These are phyloP conservation scores for Mycocalia duriaeana DNA, from an alignment of 1,284 basidiomycete species.

Conservation along the genomic window DNA sequence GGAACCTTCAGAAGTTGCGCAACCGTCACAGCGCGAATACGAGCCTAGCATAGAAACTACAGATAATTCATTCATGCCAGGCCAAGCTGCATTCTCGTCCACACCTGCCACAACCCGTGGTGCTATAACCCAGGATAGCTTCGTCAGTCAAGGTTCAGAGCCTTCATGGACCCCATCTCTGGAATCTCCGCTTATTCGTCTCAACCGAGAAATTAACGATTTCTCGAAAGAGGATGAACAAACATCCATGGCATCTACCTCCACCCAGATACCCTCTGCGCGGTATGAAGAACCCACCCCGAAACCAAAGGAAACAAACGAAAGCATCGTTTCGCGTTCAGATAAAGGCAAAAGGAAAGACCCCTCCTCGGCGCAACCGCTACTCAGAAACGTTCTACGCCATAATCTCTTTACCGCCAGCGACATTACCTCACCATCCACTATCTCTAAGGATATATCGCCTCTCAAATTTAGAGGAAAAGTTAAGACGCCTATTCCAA, in stretches of 20 bases:
- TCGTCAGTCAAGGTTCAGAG: conserved; percentile 35
- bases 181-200: conserved; percentile 71
- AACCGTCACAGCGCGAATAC: conserved; percentile 18
- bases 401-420: conserved; percentile 38
- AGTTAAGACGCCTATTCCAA: conserved; percentile 50
- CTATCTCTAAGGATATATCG: conserved; percentile 24
- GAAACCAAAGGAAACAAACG: conserved; percentile 15
- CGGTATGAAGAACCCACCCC: conserved; percentile 29
- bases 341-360: conserved; percentile 45
- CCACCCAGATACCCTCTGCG: conserved; percentile 17
- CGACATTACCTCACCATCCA: conserved; percentile 27
- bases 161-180: conserved; percentile 66
- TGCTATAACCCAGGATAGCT: conserved; percentile 32
- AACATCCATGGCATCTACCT: conserved; percentile 15
- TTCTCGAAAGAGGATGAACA: conserved; percentile 41
- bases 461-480: conserved; percentile 41
- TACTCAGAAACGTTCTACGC: conserved; percentile 46
- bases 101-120: conserved; percentile 58
- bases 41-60: conserved; percentile 45
- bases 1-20: conserved; percentile 5
- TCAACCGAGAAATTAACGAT: conserved; percentile 65
- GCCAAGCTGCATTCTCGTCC: conserved; percentile 63
- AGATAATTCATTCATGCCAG: conserved; percentile 66
- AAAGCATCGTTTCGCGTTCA: conserved; percentile 20
- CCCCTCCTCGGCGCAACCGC: conserved; percentile 27